Evolutionary conservation across 2,329 filamentous ascomycete species (phyloP).

Genomic region (Verticillium isaacii): DNA sequence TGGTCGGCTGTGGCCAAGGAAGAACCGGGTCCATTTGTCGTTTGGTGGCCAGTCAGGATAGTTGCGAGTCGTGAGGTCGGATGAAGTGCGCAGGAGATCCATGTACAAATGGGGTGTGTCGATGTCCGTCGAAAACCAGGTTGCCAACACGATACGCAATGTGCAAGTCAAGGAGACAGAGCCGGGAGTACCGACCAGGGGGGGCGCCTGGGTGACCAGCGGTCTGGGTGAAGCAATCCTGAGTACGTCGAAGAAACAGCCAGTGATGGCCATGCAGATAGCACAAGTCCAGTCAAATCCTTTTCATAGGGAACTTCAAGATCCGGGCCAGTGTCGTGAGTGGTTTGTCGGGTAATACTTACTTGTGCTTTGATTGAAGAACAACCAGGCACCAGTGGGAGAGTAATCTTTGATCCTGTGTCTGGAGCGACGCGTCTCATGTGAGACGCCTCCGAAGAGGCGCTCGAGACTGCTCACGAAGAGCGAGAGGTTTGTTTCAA

Average conservation of each 20-base stretch:
- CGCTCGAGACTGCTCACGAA: not conserved
- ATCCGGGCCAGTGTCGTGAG: not conserved
- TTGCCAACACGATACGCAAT: not conserved
- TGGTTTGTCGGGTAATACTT: not conserved
- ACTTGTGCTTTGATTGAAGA: not conserved
- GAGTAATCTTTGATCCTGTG: slow-evolving; percentile 1
- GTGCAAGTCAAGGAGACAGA: not conserved
- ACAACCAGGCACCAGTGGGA: not conserved
- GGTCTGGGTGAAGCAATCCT: not conserved
- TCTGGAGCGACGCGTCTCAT: slow-evolving; percentile 1
- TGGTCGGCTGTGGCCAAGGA: too few relatives aligned
- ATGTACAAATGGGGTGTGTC: not conserved
- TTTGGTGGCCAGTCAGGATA: too few relatives aligned
- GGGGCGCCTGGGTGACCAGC: not conserved
- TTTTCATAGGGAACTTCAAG: not conserved
- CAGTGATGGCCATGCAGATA: not conserved
- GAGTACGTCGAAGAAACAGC: not conserved
- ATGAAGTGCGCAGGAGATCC: not conserved
- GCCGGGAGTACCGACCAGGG: not conserved
- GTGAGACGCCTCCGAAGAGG: not conserved
- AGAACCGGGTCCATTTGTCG: too few relatives aligned
- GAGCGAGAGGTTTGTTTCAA: not conserved
- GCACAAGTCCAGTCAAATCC: not conserved
- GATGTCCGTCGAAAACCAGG: not conserved
- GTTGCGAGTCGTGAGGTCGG: too few relatives aligned